phyloP scores from a whole-genome alignment of 2,329 filamentous ascomycete species.

The Helicocarpus griseus region DNA sequence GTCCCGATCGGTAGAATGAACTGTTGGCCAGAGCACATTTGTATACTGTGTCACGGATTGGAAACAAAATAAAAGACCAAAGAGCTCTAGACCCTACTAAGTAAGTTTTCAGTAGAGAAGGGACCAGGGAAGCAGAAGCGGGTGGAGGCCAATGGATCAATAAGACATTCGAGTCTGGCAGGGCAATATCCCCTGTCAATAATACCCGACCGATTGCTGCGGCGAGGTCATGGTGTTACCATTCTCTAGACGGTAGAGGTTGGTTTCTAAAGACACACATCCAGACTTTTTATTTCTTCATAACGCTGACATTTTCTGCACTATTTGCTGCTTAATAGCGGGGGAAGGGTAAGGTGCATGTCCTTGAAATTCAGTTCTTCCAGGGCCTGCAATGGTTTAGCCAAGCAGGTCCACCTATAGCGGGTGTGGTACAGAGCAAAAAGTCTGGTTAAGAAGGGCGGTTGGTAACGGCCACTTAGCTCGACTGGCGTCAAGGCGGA shows the following conservation, averaged over 20 bases:
- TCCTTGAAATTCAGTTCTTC: not conserved
- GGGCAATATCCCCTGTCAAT: not conserved
- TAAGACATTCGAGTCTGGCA: not conserved
- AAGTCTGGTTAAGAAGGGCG: not conserved
- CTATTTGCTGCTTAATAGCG: not conserved
- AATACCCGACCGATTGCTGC: not conserved
- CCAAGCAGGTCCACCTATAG: not conserved
- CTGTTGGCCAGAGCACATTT: slow-evolving; percentile 1
- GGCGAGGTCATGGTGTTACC: slow-evolving; percentile 1
- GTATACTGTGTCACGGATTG: not conserved
- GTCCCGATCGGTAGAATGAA: not conserved
- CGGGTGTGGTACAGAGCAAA: not conserved
- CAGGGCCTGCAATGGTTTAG: not conserved
- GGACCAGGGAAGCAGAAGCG: not conserved
- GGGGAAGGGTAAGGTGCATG: not conserved
- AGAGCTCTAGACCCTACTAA: slow-evolving; percentile 1
- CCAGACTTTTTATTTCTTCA: not conserved
- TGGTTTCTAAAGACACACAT: not conserved
- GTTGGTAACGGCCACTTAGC: not conserved
- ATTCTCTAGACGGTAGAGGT: not conserved
- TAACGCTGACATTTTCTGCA: not conserved
- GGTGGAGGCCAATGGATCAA: not conserved
- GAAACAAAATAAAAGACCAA: too few relatives aligned
- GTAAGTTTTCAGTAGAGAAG: not conserved
- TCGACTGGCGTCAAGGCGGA: not conserved